Percentiles rank a stretch among this genome's conserved stretches.
phyloP scores from a whole-genome alignment of 306 rosid genomes.

The Lagenaria siceraria region DNA sequence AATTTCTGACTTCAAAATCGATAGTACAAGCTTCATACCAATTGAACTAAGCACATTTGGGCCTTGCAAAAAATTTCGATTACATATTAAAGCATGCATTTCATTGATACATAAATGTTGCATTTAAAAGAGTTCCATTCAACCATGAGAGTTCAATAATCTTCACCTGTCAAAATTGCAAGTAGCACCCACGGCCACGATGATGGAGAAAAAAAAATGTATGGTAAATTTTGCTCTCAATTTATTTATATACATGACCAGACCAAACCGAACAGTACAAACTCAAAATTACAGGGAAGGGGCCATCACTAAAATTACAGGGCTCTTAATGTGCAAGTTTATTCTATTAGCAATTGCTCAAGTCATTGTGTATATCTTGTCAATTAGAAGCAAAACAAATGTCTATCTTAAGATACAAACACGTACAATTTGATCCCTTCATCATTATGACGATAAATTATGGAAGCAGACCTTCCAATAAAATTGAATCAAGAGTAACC shows the following conservation, averaged over 20 bases:
- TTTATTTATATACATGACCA: not conserved
- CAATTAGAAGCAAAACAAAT: not conserved
- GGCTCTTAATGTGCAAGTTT: not conserved
- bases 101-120: not conserved
- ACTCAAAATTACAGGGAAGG: not conserved
- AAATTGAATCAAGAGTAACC: slow-evolving; percentile 8
- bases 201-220: not conserved
- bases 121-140: not conserved
- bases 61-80: not conserved
- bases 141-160: not conserved
- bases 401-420: slow-evolving; percentile 2
- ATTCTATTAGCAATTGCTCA: not conserved
- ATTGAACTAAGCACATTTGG: no score
- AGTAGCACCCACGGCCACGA: not conserved
- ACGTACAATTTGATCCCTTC: slow-evolving; percentile 8
- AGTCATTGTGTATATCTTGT: not conserved
- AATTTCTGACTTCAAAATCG: no score
- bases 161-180: not conserved
- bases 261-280: not conserved
- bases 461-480: not conserved
- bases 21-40: no score
- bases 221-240: not conserved
- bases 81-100: not conserved
- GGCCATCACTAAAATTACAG: not conserved
- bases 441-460: slow-evolving; percentile 3